Evolutionary conservation across 805 yeast genomes (phyloP).

Genomic region (Kodamaea kakaduensis): DNA sequence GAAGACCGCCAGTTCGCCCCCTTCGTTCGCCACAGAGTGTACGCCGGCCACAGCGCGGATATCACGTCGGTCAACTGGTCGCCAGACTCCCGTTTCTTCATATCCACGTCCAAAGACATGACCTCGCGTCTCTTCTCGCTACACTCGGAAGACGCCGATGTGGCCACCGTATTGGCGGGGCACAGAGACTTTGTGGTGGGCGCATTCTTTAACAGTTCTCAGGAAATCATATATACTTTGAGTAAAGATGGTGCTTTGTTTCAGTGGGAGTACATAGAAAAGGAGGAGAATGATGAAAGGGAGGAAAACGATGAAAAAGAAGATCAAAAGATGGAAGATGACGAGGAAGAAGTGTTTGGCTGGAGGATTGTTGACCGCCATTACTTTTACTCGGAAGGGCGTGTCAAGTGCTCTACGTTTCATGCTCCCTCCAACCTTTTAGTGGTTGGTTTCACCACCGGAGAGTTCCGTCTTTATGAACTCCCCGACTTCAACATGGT

Average conservation of each 20-base stretch:
- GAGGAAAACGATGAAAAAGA: constrained; percentile 35
- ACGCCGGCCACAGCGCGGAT: constrained; percentile 90
- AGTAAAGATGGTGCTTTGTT: constrained; percentile 94
- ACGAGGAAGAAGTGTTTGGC: constrained; percentile 44
- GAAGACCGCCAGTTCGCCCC: constrained; percentile 96
- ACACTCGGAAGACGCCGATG: constrained; percentile 58
- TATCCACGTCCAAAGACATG: constrained; percentile 85
- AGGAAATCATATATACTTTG: constrained; percentile 85
- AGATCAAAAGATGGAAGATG: constrained; percentile 35
- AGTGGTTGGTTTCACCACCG: constrained; percentile 86
- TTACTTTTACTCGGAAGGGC: constrained; percentile 67
- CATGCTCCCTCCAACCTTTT: constrained; percentile 67
- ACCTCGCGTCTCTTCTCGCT: constrained; percentile 83
- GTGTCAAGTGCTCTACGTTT: constrained; percentile 78
- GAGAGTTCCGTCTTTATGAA: constrained; percentile 89
- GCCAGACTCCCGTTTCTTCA: constrained; percentile 78
- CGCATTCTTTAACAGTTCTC: constrained; percentile 84
- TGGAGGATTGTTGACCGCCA: constrained; percentile 85
- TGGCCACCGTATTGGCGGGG: constrained; percentile 84
- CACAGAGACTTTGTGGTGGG: constrained; percentile 85
- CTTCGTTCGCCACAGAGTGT: constrained; percentile 82
- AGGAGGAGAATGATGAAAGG: constrained; percentile 45
- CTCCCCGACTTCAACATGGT: constrained; percentile 73
- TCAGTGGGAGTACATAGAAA: constrained; percentile 80
- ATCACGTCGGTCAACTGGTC: constrained; percentile 84